Percentiles rank a stretch among this genome's conserved stretches.
Evolutionary conservation across 1,284 basidiomycete genomes (phyloP).

Genomic region (Ceratobasidium sp.): DNA sequence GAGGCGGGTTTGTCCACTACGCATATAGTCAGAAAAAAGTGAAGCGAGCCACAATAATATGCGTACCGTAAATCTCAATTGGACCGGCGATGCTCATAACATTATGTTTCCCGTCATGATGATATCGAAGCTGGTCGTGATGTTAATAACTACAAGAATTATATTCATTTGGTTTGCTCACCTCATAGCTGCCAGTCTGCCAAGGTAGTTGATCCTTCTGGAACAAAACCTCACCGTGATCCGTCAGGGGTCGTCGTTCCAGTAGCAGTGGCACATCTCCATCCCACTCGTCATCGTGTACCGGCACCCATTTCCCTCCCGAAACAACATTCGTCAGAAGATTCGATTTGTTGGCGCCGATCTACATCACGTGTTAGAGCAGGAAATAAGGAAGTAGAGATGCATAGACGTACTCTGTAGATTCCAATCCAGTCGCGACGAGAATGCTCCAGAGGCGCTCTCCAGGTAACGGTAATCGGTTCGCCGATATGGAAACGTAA

Average conservation of each 20-base stretch:
- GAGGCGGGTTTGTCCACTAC: constrained; percentile 76
- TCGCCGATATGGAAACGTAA: constrained; percentile 89
- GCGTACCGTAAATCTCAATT: constrained; percentile 87
- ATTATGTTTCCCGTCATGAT: constrained; percentile 96
- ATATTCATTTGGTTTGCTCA: constrained; percentile 57
- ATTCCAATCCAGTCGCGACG: constrained; percentile 98
- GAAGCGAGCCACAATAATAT: no score
- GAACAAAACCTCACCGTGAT: constrained; percentile 81
- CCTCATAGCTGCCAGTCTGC: constrained; percentile 89
- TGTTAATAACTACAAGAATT: not conserved
- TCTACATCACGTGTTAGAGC: constrained; percentile 60
- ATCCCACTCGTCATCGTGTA: constrained; percentile 93
- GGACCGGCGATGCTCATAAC: constrained; percentile 89
- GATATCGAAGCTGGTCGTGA: constrained; percentile 74
- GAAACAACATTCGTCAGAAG: constrained; percentile 89
- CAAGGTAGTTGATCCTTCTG: constrained; percentile 85
- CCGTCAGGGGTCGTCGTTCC: constrained; percentile 55
- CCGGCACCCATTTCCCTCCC: constrained; percentile 92
- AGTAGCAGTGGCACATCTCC: constrained; percentile 78
- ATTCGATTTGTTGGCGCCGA: constrained; percentile 86
- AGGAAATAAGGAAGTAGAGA: not conserved
- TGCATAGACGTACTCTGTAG: constrained; percentile 70
- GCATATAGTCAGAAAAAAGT: constrained; percentile 15
- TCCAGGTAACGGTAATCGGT: constrained; percentile 88
- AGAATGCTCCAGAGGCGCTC: constrained; percentile 88